Evolutionary conservation across 2,329 filamentous ascomycete genomes (phyloP), one percentile per base, ranked within the genome.

Genomic region (Pleochaeta shiraiana): DNA sequence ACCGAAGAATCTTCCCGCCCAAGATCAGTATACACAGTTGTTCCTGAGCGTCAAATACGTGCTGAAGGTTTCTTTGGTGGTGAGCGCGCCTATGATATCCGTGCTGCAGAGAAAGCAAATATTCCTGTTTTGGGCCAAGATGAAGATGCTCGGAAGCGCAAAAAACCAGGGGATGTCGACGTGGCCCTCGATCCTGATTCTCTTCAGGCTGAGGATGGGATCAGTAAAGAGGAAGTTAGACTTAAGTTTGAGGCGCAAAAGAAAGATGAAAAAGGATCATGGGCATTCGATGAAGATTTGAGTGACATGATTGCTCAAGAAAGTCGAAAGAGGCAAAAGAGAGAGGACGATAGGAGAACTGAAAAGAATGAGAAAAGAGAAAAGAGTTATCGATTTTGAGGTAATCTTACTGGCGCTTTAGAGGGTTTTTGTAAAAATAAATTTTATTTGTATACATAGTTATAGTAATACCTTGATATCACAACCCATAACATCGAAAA

Each of bases 241-340:
- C 84, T 81, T 71, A 81, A 86, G 72, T 98, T 95, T 71, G 91
- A 97, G 65, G 83, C 79, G 37, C 78, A 83, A 73, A 80, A 81
- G 70, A 79, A 83, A 71, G 80, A 81, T 77, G 79, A 86, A 78
- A 73, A 82, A 75, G 71, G 79, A 77, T 65, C 81, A 21, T 74
- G 81, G 28, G 84, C 85, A 39, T 86, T 86, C 75, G 88, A 95
- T 73, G 92, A 97, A 70, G 92, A 96, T 72, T 76, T 98, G 65
- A 92, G 86, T 70, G 88, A 95, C 71, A 95, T 98, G 88, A 96
- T 98, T 77, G 90, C 90, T 14, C 86, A 89, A 71, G 93, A 97
- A 77, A 90, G 85, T 72, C 82, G 90, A 68, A 97, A 97, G 81
- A 82, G 90, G 73, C 81, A 91, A 73, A 95, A 91, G 81, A 83